These are phyloP conservation scores for Candida arabinofermentans DNA, from an alignment of 805 yeast species.

Conservation along the genomic window DNA sequence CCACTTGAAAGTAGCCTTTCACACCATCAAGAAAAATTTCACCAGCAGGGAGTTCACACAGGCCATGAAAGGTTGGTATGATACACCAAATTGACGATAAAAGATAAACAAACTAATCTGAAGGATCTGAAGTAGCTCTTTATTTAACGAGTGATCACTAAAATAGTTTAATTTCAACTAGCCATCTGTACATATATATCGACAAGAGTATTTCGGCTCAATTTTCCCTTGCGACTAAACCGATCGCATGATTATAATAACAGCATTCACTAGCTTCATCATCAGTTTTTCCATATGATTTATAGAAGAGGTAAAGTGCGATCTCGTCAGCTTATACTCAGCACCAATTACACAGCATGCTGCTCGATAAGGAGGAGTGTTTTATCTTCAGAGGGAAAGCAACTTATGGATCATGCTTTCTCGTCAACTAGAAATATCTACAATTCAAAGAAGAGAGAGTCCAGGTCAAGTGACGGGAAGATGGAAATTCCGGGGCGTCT, in stretches of 20 bases:
- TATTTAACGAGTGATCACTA: too few species aligned
- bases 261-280: not conserved
- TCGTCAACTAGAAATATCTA: not conserved
- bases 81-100: too few species aligned
- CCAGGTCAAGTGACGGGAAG: not conserved
- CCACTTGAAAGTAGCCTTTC: not conserved
- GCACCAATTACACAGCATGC: not conserved
- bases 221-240: not conserved
- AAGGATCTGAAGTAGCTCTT: too few species aligned
- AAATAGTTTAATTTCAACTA: too few species aligned
- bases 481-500: not conserved
- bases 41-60: too few species aligned
- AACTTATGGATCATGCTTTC: not conserved
- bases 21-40: not conserved
- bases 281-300: slow-evolving; percentile 4
- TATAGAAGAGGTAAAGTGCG: slow-evolving; percentile 11
- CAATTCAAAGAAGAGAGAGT: slow-evolving; percentile 3
- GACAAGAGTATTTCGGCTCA: too few species aligned
- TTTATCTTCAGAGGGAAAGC: not conserved
- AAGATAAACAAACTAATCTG: too few species aligned
- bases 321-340: not conserved
- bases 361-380: not conserved
- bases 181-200: too few species aligned
- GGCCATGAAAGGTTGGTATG: too few species aligned
- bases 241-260: not conserved